Percentiles rank a stretch among this genome's conserved stretches.
These are phyloP conservation scores for Protoeuglena noctilucae DNA, from an alignment of 139 green algal genomes.

Conservation along the genomic window DNA sequence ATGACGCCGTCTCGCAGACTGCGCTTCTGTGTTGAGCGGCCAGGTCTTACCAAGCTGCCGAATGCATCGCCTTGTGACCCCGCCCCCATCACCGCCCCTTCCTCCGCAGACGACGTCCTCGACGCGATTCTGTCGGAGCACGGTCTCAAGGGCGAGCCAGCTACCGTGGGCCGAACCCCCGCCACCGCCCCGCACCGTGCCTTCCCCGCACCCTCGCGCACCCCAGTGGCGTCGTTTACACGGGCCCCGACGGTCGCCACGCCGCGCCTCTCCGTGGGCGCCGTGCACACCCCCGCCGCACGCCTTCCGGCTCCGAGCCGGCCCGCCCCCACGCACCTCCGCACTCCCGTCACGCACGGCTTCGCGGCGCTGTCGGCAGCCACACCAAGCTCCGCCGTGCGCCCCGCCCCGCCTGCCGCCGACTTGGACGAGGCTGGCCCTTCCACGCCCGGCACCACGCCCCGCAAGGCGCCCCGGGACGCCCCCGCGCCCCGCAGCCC, in stretches of 20 bases:
- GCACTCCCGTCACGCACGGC: too few relatives aligned
- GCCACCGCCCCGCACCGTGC: background rate
- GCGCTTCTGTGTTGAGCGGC: background rate
- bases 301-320: background rate
- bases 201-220: background rate
- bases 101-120: conserved; percentile 44
- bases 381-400: too few relatives aligned
- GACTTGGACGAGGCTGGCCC: too few relatives aligned
- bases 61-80: background rate
- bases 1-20: background rate
- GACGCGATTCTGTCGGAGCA: conserved; percentile 54
- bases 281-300: background rate
- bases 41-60: conserved; percentile 9
- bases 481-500: too few relatives aligned
- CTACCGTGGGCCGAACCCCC: background rate
- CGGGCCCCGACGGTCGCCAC: background rate
- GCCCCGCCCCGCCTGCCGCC: too few relatives aligned
- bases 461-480: conserved; percentile 4
- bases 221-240: background rate
- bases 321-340: too few relatives aligned
- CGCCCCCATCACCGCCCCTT: background rate
- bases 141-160: conserved; percentile 5
- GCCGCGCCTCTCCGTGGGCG: background rate
- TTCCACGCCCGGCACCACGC: too few relatives aligned
- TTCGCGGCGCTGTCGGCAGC: too few relatives aligned